phyloP scores from a whole-genome alignment of 2,329 filamentous ascomycete genomes.

The Alternaria ethzedia region DNA sequence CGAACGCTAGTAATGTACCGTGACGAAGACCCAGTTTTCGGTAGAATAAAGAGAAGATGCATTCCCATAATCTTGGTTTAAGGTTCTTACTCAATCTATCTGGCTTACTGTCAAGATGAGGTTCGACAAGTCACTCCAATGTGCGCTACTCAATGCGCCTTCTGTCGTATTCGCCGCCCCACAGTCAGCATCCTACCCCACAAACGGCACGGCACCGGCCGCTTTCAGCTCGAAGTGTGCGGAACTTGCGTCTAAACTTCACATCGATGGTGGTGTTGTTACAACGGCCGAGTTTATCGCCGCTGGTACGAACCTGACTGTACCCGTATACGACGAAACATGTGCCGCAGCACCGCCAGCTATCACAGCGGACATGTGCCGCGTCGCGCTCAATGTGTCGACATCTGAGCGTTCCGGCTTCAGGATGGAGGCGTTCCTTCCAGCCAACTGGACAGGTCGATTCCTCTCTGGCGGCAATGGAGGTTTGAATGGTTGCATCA shows the following conservation, averaged over 20 bases:
- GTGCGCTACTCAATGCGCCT: slow-evolving; percentile 17
- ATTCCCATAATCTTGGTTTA: neutral
- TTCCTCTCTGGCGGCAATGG: slow-evolving; percentile 48
- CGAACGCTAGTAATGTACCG: neutral
- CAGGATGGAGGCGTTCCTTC: slow-evolving; percentile 55
- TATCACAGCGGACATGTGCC: slow-evolving; percentile 49
- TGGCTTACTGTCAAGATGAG: slow-evolving; percentile 21
- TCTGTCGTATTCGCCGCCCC: slow-evolving; percentile 10
- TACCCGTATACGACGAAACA: slow-evolving; percentile 49
- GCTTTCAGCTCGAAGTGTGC: slow-evolving; percentile 33
- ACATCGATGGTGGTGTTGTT: slow-evolving; percentile 47
- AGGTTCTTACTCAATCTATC: neutral
- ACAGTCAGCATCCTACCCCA: neutral
- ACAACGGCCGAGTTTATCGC: slow-evolving; percentile 48
- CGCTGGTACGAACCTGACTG: slow-evolving; percentile 49
- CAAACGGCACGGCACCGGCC: neutral
- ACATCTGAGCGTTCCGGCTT: slow-evolving; percentile 51
- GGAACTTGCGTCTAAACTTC: slow-evolving; percentile 38
- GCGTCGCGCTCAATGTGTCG: slow-evolving; percentile 49
- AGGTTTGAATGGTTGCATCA: slow-evolving; percentile 50
- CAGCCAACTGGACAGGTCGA: slow-evolving; percentile 50
- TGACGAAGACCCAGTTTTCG: neutral
- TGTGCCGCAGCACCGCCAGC: slow-evolving; percentile 43
- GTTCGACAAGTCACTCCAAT: slow-evolving; percentile 17
- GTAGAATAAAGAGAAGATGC: neutral